These are phyloP conservation scores for Talaromyces liani DNA, from an alignment of 495 filamentous ascomycete species.

Conservation along the genomic window DNA sequence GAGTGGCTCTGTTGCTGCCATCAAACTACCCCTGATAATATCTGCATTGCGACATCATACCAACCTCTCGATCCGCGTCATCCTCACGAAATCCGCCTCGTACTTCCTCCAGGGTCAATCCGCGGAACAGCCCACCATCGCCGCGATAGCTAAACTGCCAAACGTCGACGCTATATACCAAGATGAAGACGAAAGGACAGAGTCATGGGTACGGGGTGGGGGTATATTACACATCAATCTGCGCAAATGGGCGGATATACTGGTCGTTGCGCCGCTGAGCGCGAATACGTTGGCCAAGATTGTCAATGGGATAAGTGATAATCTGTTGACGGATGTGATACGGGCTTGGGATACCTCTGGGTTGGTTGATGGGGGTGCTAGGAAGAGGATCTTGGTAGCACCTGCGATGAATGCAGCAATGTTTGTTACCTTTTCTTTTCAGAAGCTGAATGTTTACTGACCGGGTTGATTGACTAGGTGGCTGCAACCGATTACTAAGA, in stretches of 20 bases:
- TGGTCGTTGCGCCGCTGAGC: slow-evolving; percentile 62
- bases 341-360: slow-evolving; percentile 71
- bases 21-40: slow-evolving; percentile 67
- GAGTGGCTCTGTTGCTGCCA: slow-evolving; percentile 61
- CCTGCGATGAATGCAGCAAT: slow-evolving; percentile 71
- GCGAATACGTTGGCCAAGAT: slow-evolving; percentile 70
- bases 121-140: slow-evolving; percentile 52
- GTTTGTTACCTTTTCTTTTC: slow-evolving; percentile 15
- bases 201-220: slow-evolving; percentile 50
- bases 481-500: slow-evolving; percentile 61
- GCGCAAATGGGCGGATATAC: slow-evolving; percentile 61
- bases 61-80: slow-evolving; percentile 59
- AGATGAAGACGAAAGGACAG: slow-evolving; percentile 66
- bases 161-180: slow-evolving; percentile 58
- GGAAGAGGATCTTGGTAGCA: slow-evolving; percentile 50
- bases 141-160: slow-evolving; percentile 33
- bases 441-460: neutral
- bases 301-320: slow-evolving; percentile 47
- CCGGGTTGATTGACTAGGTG: slow-evolving; percentile 23
- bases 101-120: slow-evolving; percentile 61
- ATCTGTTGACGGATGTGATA: slow-evolving; percentile 54
- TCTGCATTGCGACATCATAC: slow-evolving; percentile 39
- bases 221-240: slow-evolving; percentile 68
- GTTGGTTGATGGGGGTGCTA: slow-evolving; percentile 31
- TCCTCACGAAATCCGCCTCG: slow-evolving; percentile 57